A percentile compares a stretch with the other conserved stretches of the same genome.
phyloP scores from a whole-genome alignment of 768 basidiomycete genomes.

The Leucocoprinus birnbaumii region DNA sequence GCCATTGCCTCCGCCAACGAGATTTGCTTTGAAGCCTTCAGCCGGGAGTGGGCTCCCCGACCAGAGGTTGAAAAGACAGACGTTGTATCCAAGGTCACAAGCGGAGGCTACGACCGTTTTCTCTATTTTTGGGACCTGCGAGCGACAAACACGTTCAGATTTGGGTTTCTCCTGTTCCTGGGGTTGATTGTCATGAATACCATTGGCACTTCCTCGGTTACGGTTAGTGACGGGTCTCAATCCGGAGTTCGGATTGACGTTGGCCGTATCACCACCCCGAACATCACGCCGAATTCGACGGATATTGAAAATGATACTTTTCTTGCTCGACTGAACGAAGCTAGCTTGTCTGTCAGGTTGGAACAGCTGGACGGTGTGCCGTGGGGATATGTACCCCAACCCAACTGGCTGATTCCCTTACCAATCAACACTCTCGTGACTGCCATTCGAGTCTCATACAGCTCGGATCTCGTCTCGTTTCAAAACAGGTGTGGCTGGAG shows the following conservation, averaged over 20 bases:
- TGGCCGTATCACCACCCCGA: not conserved
- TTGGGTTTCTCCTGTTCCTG: not conserved
- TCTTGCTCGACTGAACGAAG: not conserved
- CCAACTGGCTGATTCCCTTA: slow-evolving; percentile 2
- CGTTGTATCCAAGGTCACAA: not conserved
- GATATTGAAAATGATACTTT: not conserved
- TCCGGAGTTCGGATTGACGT: not conserved
- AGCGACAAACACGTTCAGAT: not conserved
- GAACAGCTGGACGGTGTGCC: not conserved
- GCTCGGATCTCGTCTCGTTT: not conserved
- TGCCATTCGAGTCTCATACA: not conserved
- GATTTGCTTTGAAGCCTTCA: not conserved
- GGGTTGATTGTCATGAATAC: not conserved
- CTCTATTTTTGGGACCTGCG: not conserved
- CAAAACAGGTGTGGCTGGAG: not conserved
- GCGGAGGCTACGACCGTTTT: not conserved
- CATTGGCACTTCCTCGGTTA: too few relatives aligned
- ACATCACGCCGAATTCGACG: not conserved
- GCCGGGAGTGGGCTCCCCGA: not conserved
- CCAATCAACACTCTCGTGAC: not conserved
- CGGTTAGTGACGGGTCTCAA: too few relatives aligned
- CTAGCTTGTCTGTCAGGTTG: not conserved
- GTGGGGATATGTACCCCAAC: not conserved
- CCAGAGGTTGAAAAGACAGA: not conserved
- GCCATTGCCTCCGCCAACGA: not conserved